Percentiles rank a stretch among this genome's conserved stretches.
These are phyloP conservation scores for Athelia psychrophila DNA, from an alignment of 1,284 basidiomycete genomes.

Conservation along the genomic window DNA sequence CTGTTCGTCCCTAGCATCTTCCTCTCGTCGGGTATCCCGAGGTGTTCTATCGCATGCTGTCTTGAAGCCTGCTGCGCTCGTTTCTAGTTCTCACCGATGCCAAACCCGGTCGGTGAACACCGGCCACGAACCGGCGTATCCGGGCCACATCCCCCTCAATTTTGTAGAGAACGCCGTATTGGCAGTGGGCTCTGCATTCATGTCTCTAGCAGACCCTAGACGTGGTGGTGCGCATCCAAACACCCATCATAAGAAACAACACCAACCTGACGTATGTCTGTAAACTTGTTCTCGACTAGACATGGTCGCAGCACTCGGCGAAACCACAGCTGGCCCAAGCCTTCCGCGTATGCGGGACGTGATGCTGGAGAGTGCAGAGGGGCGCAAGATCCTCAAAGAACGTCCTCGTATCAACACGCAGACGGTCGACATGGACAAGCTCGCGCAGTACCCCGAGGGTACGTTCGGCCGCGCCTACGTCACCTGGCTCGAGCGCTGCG, in stretches of 20 bases:
- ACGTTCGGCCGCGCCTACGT: slow-evolving; percentile 88
- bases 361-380: slow-evolving; percentile 82
- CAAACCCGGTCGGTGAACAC: slow-evolving; percentile 29
- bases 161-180: slow-evolving; percentile 83
- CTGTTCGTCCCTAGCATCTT: slow-evolving; percentile 20
- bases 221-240: slow-evolving; percentile 68
- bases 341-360: slow-evolving; percentile 77
- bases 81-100: not conserved
- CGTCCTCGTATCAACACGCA: slow-evolving; percentile 79
- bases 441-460: slow-evolving; percentile 69
- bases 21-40: slow-evolving; percentile 3
- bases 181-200: slow-evolving; percentile 82
- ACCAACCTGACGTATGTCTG: not conserved
- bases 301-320: slow-evolving; percentile 90
- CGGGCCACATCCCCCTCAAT: slow-evolving; percentile 82
- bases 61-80: not conserved
- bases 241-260: not conserved
- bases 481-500: slow-evolving; percentile 88
- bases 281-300: slow-evolving; percentile 46
- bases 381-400: slow-evolving; percentile 79
- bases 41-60: not conserved
- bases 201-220: slow-evolving; percentile 80
- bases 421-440: slow-evolving; percentile 73
- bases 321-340: slow-evolving; percentile 83
- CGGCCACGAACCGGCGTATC: slow-evolving; percentile 44